Percentiles rank a stretch among this genome's conserved stretches.
Evolutionary conservation across 192 early-diverging fungal genomes (phyloP).

Genomic region (Coemansia sp.): DNA sequence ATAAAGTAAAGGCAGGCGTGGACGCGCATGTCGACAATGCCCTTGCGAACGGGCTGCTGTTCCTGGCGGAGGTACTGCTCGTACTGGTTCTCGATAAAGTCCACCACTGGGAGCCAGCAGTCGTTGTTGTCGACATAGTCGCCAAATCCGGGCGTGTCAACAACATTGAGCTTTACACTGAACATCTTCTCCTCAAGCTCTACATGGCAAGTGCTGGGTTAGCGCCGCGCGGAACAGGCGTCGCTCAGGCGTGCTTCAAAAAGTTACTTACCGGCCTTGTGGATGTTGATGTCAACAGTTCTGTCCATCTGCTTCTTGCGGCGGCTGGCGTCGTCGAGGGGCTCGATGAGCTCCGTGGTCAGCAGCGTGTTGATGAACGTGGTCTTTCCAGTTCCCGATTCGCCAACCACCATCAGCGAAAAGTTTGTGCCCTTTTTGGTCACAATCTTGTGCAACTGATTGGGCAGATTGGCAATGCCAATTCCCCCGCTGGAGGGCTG

Average conservation of each 20-base stretch:
- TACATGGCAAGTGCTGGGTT: slow-evolving; percentile 17
- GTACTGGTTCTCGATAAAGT: slow-evolving; percentile 99
- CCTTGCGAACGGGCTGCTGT: slow-evolving; percentile 77
- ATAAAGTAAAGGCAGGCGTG: slow-evolving; percentile 99
- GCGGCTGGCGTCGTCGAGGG: slow-evolving; percentile 73
- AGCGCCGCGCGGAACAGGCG: too few relatives aligned
- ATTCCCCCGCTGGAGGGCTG: slow-evolving; percentile 59
- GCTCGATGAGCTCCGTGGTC: slow-evolving; percentile 90
- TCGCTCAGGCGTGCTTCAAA: too few relatives aligned
- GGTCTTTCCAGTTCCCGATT: slow-evolving; percentile 97
- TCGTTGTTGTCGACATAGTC: slow-evolving; percentile 93
- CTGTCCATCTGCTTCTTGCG: slow-evolving; percentile 89
- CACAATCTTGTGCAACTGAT: slow-evolving; percentile 98
- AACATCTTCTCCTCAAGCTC: slow-evolving; percentile 98
- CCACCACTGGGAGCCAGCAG: slow-evolving; percentile 96
- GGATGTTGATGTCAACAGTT: slow-evolving; percentile 98
- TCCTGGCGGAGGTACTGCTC: slow-evolving; percentile 92
- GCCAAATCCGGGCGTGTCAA: slow-evolving; percentile 88
- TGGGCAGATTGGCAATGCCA: slow-evolving; percentile 97
- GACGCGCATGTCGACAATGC: slow-evolving; percentile 90
- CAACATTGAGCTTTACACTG: slow-evolving; percentile 91
- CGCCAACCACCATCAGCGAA: slow-evolving; percentile 95
- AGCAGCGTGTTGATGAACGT: slow-evolving; percentile 99
- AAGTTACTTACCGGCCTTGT: slow-evolving; percentile 72
- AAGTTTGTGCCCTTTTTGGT: slow-evolving; percentile 95